Base-by-base conservation (phyloP, 2,329 filamentous ascomycete genomes). In the Hypoxylon sp. region DNA sequence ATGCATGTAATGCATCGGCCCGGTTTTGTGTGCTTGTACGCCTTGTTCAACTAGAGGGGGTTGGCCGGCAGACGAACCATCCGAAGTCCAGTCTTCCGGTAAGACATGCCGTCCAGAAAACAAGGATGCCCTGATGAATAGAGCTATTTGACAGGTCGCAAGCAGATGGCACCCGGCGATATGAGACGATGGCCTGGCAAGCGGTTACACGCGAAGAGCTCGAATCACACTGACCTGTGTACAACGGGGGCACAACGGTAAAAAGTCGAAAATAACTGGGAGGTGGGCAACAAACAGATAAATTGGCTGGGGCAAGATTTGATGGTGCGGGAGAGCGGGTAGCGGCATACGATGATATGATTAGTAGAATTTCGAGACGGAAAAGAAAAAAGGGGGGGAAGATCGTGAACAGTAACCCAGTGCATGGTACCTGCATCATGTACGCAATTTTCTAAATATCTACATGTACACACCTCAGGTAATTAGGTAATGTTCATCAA, bases 241-340 rank as follows among this genome's bases (percentile, higher is more conserved):
- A 51, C 17, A 60, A 64, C 60, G 33, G 46, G 35, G 35, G 46
- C 11, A 57, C 33, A 58, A 22, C 50, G 53, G 33, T 48, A 42
- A 35, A 58, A 58, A 58, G 4, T 61, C 56, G 58, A 49, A 62
- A 50, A 61, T 35, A 49, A 54, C 33, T 55, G 13, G 22, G 54
- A 62, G 51, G 63, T 60, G 69, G 66, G 61, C 66, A 56, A 66
- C 73, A 72, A 74, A 75, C 72, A 71, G 55, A 51, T 42, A 53
- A 59, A 66, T 62, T 72, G 46, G 68, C 50, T 55, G 53, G 64
- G 50, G 49, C 35, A 62, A 50, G 59, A 69, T 49, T 44, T 68
- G 61, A 65, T 73, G 70, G 56, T 69, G 61, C 68, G 20, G 53
- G 40, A 48, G 17, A 56, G 30, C 73, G 74, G 74, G 69, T 74